These are phyloP conservation scores for Stentor coeruleus DNA, from an alignment of 73 alveolate species.

Conservation along the genomic window DNA sequence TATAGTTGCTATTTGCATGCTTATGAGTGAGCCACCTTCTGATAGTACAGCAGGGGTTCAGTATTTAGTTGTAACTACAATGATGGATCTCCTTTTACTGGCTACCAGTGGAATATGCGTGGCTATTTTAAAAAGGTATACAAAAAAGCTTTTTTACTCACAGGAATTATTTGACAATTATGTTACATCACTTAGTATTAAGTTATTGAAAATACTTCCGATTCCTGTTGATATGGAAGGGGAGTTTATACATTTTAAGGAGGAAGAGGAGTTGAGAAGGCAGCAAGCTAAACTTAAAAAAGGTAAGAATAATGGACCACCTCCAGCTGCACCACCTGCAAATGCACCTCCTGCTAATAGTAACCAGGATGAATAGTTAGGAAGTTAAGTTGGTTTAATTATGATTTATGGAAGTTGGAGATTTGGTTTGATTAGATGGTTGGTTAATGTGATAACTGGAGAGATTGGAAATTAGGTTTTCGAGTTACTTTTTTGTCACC, in stretches of 20 bases:
- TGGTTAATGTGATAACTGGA: too few relatives aligned
- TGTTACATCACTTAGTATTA: not conserved
- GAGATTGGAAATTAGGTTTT: too few relatives aligned
- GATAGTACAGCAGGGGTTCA: not conserved
- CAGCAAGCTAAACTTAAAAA: not conserved
- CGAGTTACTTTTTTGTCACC: too few relatives aligned
- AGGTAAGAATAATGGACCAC: not conserved
- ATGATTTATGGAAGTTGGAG: too few relatives aligned
- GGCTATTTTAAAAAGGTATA: not conserved
- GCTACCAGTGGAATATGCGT: not conserved
- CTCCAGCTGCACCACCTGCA: not conserved
- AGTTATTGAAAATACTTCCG: not conserved
- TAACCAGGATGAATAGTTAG: too few relatives aligned
- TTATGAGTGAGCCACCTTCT: not conserved
- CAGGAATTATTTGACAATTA: slow-evolving; percentile 4
- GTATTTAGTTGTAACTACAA: not conserved
- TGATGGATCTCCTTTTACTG: not conserved
- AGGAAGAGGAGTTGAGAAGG: slow-evolving; percentile 14
- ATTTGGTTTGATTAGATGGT: too few relatives aligned
- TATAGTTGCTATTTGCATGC: not conserved
- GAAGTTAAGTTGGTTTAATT: too few relatives aligned
- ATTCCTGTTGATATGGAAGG: slow-evolving; percentile 27
- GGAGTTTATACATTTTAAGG: not conserved
- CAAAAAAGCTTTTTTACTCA: not conserved
- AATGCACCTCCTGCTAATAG: not conserved